Evolutionary conservation across 228 moss, liverwort and hornwort genomes (phyloP), one percentile per base, ranked within the genome.

Genomic region (Sphagnum magellanicum): DNA sequence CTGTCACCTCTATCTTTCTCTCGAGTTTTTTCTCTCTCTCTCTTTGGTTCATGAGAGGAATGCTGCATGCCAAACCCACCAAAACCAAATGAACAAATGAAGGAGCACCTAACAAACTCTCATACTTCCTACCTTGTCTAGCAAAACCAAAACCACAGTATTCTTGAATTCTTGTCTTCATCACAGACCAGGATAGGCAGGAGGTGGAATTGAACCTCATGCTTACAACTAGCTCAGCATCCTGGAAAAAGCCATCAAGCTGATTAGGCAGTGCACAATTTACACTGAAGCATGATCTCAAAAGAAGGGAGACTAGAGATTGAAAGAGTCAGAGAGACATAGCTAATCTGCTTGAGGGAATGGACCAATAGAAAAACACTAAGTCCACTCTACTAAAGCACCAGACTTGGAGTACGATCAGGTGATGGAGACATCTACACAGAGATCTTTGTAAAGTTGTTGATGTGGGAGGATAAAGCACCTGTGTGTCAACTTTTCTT

Each of bases 1-100:
- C 89, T 78, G 78, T 92, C 92, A 68, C 77, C 90, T 58, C 89
- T 78, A 79, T 92, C 92, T 68, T 77, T 95, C 63, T 92, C 94
- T 69, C 85, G 83, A 73, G 83, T 90, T 72, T 85, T 89, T 51
- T 87, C 87, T 63, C 92, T 79, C 50, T 95, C 95, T 74, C 92
- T 84, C 32, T 92, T 90, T 50, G 76, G 84, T 73, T 92, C 95
- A 65, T 88, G 95, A 60, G 84, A 70, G 65, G 79, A 63, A 59
- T 90, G 95, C 95, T 95, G 90, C 86, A 67, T 3, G 1, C 32
- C 32, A 3, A 32, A 32, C 32, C 32, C 32, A 32, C 32, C 53
- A 46, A 52, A 68, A 14, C 47, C 5, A 13, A 50, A 60, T 14
- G 32, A 6, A 3, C 65, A 14, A 5, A 65, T 61, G 70, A 61